Conservation (phyloP, 352 stramenopile genomes). For the Plasmopara muralis region DNA sequence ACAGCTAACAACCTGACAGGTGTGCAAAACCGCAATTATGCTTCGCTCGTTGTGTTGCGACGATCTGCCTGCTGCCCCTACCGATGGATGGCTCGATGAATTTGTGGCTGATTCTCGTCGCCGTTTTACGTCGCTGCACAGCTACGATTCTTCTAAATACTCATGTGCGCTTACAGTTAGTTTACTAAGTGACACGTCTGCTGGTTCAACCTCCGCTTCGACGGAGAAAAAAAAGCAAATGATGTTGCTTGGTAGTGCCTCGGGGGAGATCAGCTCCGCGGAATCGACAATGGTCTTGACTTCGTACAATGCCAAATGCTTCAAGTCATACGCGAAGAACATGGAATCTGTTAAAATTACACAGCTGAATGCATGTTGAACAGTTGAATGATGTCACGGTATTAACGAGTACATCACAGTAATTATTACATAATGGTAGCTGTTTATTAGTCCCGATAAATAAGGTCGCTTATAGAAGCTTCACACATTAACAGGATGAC, state of each 20-base stretch:
- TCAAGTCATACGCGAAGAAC: constrained; percentile 98
- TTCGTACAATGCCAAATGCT: constrained; percentile 96
- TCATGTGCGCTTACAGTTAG: constrained; percentile 87
- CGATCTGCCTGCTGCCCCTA: constrained; percentile 67
- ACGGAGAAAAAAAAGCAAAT: constrained; percentile 16
- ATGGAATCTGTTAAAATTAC: too few relatives aligned
- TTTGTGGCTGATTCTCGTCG: constrained; percentile 93
- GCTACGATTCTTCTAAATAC: constrained; percentile 90
- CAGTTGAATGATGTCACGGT: too few relatives aligned
- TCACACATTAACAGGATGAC: too few relatives aligned
- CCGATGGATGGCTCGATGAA: constrained; percentile 88
- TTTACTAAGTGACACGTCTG: constrained; percentile 73
- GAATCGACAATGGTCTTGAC: constrained; percentile 93
- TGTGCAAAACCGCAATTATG: constrained; percentile 96
- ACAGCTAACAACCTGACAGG: constrained; percentile 99
- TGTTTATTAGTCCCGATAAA: too few relatives aligned
- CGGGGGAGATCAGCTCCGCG: constrained; percentile 64
- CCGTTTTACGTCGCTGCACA: constrained; percentile 92
- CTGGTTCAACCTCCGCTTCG: constrained; percentile 14
- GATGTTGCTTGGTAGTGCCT: constrained; percentile 50
- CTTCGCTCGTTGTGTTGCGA: constrained; percentile 67
- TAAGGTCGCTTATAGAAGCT: too few relatives aligned
- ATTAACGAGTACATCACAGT: too few relatives aligned
- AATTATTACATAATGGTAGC: too few relatives aligned
- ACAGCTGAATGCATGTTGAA: too few relatives aligned